Evolutionary conservation across 2,329 filamentous ascomycete species (phyloP).

Genomic region (Emydomyces testavorans): DNA sequence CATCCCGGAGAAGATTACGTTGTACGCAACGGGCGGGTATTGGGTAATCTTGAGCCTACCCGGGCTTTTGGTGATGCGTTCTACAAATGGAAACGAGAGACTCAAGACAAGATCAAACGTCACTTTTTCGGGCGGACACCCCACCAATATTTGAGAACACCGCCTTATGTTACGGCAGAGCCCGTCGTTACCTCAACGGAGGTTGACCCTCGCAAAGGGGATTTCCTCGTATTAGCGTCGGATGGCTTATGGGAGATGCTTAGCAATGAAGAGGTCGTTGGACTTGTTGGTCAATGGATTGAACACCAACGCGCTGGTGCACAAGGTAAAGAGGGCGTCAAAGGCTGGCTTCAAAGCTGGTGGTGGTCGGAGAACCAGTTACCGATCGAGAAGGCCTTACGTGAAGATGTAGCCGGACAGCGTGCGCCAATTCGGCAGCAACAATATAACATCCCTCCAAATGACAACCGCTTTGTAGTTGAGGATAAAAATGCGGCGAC

Average conservation of each 20-base stretch:
- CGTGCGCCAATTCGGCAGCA: constrained; percentile 69
- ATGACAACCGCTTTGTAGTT: constrained; percentile 72
- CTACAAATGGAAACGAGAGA: constrained; percentile 89
- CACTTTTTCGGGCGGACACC: constrained; percentile 80
- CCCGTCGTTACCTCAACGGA: constrained; percentile 88
- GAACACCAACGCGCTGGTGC: constrained; percentile 52
- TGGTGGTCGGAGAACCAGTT: constrained; percentile 47
- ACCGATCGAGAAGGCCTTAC: constrained; percentile 58
- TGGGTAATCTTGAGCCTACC: constrained; percentile 84
- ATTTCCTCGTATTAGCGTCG: constrained; percentile 92
- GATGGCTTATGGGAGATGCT: constrained; percentile 99
- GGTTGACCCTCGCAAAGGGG: constrained; percentile 75
- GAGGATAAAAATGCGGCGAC: constrained; percentile 95
- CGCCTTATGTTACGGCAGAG: constrained; percentile 94
- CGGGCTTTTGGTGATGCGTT: constrained; percentile 91
- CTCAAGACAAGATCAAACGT: constrained; percentile 67
- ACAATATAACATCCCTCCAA: constrained; percentile 70
- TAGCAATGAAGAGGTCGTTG: constrained; percentile 94
- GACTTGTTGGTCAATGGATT: constrained; percentile 92
- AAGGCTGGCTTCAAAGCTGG: constrained; percentile 64
- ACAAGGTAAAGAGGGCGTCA: constrained; percentile 30
- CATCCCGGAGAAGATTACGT: constrained; percentile 86
- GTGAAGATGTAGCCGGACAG: constrained; percentile 52
- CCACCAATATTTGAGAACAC: constrained; percentile 68
- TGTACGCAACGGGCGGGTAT: constrained; percentile 74